Evolutionary conservation across 164 flowering plant genomes (phyloP).

Genomic region (Magnolia kwangsiensis): DNA sequence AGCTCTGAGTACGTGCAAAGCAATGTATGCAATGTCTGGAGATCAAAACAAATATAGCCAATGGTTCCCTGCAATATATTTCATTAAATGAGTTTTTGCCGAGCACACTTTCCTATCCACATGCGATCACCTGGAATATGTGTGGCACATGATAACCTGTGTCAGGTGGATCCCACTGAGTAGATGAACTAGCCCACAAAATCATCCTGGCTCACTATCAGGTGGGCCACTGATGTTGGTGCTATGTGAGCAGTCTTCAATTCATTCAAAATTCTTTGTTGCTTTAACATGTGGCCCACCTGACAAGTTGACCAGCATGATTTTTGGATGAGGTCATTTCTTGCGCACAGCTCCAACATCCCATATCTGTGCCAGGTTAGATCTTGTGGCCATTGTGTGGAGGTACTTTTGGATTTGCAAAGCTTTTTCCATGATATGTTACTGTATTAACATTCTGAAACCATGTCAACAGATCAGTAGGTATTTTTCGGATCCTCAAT

Average conservation of each 20-base stretch:
- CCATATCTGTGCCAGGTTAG: background rate
- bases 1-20: conserved; percentile 93
- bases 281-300: background rate
- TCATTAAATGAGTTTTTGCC: background rate
- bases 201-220: too few relatives aligned
- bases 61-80: background rate
- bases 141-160: background rate
- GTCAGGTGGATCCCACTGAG: too few relatives aligned
- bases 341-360: background rate
- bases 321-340: background rate
- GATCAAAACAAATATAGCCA: background rate
- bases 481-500: conserved; percentile 70
- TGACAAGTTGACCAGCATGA: background rate
- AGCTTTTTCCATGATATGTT: background rate
- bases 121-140: background rate
- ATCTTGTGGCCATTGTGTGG: background rate
- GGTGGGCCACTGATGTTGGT: too few relatives aligned
- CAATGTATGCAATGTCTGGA: conserved; percentile 50
- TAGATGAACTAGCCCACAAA: too few relatives aligned
- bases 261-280: background rate
- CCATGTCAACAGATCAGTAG: conserved; percentile 49
- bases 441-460: background rate
- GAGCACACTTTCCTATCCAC: background rate
- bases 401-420: background rate
- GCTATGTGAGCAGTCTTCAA: too few relatives aligned